Evolutionary conservation across 345 rosid genomes (phyloP), one percentile per base, ranked within the genome.

Genomic region (Toxicodendron radicans): DNA sequence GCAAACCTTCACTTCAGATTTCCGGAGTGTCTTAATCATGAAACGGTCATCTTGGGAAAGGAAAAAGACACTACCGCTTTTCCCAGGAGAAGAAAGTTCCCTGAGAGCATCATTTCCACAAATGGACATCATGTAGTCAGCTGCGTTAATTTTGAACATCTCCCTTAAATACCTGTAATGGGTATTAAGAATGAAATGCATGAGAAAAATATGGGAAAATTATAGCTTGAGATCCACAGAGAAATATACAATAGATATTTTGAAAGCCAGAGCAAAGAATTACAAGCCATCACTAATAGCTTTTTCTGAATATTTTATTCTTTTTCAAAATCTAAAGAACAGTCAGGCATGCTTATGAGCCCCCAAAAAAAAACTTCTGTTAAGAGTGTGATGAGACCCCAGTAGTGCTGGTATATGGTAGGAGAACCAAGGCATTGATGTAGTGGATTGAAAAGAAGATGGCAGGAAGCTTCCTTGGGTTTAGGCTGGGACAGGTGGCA

Each of bases 71-170:
- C 98, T 95, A 45, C 98, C 99, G 41, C 99, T 93, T 80, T 95
- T 95, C 57, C 99, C 99, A 52, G 99, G 99, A 59, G 99, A 95
- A 81, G 98, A 95, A 81, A 95, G 98, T 77, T 93, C 98, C 74
- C 98, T 83, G 58, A 95, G 93, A 74, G 96, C 93, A 88, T 92
- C 99, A 72, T 93, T 95, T 69, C 98, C 99, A 73, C 99, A 95
- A 76, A 95, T 95, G 56, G 98, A 95, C 88, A 95, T 93, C 99
- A 95, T 95, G 79, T 93, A 93, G 82, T 95, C 99, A 72, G 97
- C 99, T 49, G 99, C 96, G 77, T 95, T 97, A 67, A 95, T 93
- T 85, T 95, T 95, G 90, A 95, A 95, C 98, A 95, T 89, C 84
- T 95, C 97, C 84, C 99, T 87, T 75, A 95, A 76, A 83, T 95